A percentile compares a stretch with the other conserved stretches of the same genome.
Conservation (phyloP, 805 yeast species). For the Suhomyces sp. region DNA sequence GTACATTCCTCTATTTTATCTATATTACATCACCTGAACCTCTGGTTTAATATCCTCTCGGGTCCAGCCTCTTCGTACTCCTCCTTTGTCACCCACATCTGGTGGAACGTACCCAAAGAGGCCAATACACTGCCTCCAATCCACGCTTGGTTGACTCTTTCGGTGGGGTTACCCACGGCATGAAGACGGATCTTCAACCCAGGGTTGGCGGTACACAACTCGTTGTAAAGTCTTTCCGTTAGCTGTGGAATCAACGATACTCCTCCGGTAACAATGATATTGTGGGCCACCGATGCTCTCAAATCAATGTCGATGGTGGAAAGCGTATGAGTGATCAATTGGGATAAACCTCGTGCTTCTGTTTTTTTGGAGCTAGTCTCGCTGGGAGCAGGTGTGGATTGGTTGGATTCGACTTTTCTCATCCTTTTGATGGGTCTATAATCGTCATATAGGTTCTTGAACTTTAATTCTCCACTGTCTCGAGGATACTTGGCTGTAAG, state of each 20-base stretch:
- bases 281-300: slow-evolving; percentile 83
- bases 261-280: slow-evolving; percentile 85
- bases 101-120: slow-evolving; percentile 91
- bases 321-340: slow-evolving; percentile 55
- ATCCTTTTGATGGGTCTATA: slow-evolving; percentile 73
- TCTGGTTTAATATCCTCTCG: slow-evolving; percentile 72
- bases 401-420: slow-evolving; percentile 41
- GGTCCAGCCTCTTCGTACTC: slow-evolving; percentile 90
- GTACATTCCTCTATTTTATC: slow-evolving; percentile 1
- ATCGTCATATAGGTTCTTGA: slow-evolving; percentile 53
- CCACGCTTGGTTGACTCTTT: slow-evolving; percentile 83
- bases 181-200: slow-evolving; percentile 83
- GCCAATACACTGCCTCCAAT: slow-evolving; percentile 88
- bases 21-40: slow-evolving; percentile 59
- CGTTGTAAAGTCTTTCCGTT: slow-evolving; percentile 71
- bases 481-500: slow-evolving; percentile 29
- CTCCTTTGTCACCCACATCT: slow-evolving; percentile 84
- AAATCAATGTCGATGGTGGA: slow-evolving; percentile 73
- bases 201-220: slow-evolving; percentile 68
- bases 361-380: slow-evolving; percentile 14
- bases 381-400: slow-evolving; percentile 19
- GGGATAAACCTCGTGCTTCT: slow-evolving; percentile 52
- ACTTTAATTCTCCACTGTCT: slow-evolving; percentile 52
- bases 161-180: slow-evolving; percentile 74
- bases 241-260: slow-evolving; percentile 78